Evolutionary conservation across 352 stramenopile species (phyloP).

Genomic region (Pythium rhizo-oryzae): DNA sequence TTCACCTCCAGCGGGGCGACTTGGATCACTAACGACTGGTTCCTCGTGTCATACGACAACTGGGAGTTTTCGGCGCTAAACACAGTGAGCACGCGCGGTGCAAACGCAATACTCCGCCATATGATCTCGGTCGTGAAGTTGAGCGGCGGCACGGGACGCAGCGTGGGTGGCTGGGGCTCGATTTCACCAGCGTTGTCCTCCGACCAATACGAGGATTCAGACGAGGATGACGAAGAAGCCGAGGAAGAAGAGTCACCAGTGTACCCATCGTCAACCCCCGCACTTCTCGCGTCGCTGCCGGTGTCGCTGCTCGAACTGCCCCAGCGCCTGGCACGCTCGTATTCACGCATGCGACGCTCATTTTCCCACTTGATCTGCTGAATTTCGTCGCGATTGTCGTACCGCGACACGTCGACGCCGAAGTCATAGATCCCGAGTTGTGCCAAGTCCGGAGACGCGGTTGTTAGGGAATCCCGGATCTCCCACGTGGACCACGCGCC

Average conservation of each 20-base stretch:
- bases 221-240: too few relatives aligned
- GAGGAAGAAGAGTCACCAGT: not conserved
- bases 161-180: not conserved
- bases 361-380: constrained; percentile 26
- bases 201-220: too few relatives aligned
- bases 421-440: too few relatives aligned
- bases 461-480: constrained; percentile 26
- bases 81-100: constrained; percentile 7
- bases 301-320: not conserved
- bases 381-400: not conserved
- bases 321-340: not conserved
- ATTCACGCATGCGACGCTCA: constrained; percentile 26
- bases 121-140: constrained; percentile 18
- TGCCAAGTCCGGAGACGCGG: constrained; percentile 4
- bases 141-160: not conserved
- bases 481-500: constrained; percentile 21
- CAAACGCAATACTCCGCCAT: constrained; percentile 16
- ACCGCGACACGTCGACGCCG: not conserved
- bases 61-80: constrained; percentile 9
- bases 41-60: not conserved
- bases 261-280: not conserved
- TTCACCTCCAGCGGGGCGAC: constrained; percentile 35
- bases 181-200: not conserved
- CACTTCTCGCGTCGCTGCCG: not conserved
- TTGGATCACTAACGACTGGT: constrained; percentile 19